Percentiles rank a stretch among this genome's conserved stretches.
Evolutionary conservation across 1,284 basidiomycete genomes (phyloP).

Genomic region (Moesziomyces globuligerus): DNA sequence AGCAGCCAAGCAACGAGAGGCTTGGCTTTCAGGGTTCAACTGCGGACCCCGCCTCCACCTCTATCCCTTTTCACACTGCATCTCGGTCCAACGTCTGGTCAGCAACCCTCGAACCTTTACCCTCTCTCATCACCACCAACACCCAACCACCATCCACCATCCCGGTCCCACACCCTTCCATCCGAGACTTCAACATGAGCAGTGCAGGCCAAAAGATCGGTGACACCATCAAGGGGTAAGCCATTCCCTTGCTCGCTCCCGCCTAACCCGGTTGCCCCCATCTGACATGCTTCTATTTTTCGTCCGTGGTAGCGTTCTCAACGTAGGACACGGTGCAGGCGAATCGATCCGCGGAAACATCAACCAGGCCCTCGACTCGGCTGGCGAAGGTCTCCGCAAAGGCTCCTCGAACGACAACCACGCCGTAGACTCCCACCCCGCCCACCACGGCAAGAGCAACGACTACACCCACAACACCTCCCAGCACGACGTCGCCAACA

Average conservation of each 20-base stretch:
- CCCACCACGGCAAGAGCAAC: conserved; percentile 15
- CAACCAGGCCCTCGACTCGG: conserved; percentile 46
- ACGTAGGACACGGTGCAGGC: conserved; percentile 47
- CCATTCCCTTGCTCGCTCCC: neutral
- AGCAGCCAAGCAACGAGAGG: no score
- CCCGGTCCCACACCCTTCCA: neutral
- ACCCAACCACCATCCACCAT: neutral
- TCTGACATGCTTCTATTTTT: neutral
- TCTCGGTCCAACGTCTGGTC: no score
- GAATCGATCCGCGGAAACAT: conserved; percentile 56
- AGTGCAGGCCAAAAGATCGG: conserved; percentile 44
- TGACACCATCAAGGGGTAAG: conserved; percentile 56
- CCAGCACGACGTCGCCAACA: conserved; percentile 23
- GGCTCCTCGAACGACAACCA: conserved; percentile 2
- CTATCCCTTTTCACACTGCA: no score
- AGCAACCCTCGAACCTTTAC: no score
- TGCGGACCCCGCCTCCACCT: no score
- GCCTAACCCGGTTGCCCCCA: neutral
- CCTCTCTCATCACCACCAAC: neutral
- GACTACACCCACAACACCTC: conserved; percentile 13
- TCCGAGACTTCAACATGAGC: conserved; percentile 1
- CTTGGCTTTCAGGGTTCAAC: no score
- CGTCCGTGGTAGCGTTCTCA: conserved; percentile 30
- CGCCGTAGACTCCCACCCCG: conserved; percentile 3
- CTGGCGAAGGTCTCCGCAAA: conserved; percentile 45